Conservation (phyloP, 2,329 filamentous ascomycete species). For the Madurella mycetomatis region DNA sequence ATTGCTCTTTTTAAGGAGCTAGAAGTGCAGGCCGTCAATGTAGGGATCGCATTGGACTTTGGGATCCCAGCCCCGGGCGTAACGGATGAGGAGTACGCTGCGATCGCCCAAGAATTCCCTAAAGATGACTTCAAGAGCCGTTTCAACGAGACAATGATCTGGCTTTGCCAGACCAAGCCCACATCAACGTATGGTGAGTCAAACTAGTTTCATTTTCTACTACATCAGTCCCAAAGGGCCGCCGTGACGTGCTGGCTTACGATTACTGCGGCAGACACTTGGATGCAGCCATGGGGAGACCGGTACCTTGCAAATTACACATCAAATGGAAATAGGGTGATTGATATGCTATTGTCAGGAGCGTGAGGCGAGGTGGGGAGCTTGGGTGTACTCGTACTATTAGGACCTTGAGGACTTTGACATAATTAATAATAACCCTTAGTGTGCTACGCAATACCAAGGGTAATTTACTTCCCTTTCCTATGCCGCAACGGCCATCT, state of each 20-base stretch:
- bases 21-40: constrained; percentile 33
- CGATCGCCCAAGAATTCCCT: constrained; percentile 34
- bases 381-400: too few relatives aligned
- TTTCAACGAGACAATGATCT: constrained; percentile 36
- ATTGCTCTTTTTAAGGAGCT: constrained; percentile 41
- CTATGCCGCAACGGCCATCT: too few relatives aligned
- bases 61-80: constrained; percentile 31
- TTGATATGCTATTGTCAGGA: too few relatives aligned
- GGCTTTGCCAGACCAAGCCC: constrained; percentile 39
- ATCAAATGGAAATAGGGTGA: too few relatives aligned
- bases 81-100: constrained; percentile 31
- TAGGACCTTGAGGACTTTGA: too few relatives aligned
- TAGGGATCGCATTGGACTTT: constrained; percentile 40
- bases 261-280: constrained; percentile 10
- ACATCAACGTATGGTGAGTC: constrained; percentile 32
- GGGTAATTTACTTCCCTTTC: too few relatives aligned
- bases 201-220: too few relatives aligned
- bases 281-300: constrained; percentile 17
- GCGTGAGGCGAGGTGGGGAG: too few relatives aligned
- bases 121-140: constrained; percentile 31
- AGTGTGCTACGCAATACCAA: too few relatives aligned
- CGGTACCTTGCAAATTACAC: constrained; percentile 9
- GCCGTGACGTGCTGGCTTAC: too few relatives aligned
- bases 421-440: too few relatives aligned
- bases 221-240: too few relatives aligned